phyloP scores from a whole-genome alignment of 108 stramenopile species.

The Aureococcus anophagefferens region DNA sequence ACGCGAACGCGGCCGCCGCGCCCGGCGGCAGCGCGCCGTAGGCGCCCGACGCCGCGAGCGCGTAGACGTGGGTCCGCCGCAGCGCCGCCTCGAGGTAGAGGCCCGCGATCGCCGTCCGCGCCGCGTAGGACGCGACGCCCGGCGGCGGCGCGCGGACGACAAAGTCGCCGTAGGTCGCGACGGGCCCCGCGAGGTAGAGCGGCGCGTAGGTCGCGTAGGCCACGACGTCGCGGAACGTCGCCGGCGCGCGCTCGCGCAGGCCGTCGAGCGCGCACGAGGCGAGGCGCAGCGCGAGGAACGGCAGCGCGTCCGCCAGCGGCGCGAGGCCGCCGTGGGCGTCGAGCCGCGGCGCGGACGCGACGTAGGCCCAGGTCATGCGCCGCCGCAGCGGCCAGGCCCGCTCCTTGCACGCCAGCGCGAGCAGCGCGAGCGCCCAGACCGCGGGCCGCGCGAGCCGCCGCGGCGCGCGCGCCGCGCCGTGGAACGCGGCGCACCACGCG shows the following conservation, averaged over 20 bases:
- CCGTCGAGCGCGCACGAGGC: no score
- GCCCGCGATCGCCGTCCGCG: background rate
- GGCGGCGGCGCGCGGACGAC: conserved; percentile 8
- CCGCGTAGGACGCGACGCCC: conserved; percentile 4
- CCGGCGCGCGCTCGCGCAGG: no score
- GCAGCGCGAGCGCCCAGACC: background rate
- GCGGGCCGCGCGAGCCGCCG: background rate
- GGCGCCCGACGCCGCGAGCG: conserved; percentile 15
- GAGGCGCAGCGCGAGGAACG: no score
- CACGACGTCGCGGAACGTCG: conserved; percentile 14
- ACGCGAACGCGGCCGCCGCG: conserved; percentile 22
- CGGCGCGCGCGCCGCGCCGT: background rate
- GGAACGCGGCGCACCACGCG: background rate
- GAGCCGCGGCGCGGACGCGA: no score
- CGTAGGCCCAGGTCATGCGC: no score
- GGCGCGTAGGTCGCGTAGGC: conserved; percentile 42
- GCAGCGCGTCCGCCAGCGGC: no score
- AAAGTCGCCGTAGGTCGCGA: conserved; percentile 41
- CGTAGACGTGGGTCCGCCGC: conserved; percentile 1
- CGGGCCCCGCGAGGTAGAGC: conserved; percentile 48
- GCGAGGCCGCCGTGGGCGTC: no score
- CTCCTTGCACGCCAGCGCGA: background rate
- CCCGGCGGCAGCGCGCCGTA: conserved; percentile 5
- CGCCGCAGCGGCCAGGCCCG: no score
- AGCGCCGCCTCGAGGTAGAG: conserved; percentile 10